These are phyloP conservation scores for Cylindrotheca fusiformis DNA, from an alignment of 108 stramenopile genomes.

Conservation along the genomic window DNA sequence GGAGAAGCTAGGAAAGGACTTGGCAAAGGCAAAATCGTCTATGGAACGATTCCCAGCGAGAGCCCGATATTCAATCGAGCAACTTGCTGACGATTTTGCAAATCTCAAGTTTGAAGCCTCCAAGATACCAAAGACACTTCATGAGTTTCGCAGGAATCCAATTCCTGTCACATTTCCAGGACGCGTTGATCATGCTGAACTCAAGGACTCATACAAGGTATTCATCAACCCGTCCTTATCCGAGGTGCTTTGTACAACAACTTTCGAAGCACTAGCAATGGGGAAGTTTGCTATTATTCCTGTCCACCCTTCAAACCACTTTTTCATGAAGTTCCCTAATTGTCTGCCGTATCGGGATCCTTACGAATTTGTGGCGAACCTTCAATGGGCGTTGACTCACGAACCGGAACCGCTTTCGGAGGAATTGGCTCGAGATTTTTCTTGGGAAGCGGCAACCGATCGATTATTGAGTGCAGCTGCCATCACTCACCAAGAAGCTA, in stretches of 20 bases:
- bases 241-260: constrained; percentile 85
- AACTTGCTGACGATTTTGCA: constrained; percentile 4
- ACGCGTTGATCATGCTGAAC: constrained; percentile 67
- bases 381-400: constrained; percentile 76
- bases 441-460: constrained; percentile 85
- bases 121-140: constrained; percentile 44
- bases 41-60: constrained; percentile 6
- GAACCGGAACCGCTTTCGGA: constrained; percentile 69
- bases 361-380: constrained; percentile 71
- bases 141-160: constrained; percentile 57
- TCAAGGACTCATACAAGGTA: constrained; percentile 50
- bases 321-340: constrained; percentile 75
- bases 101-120: constrained; percentile 10
- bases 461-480: constrained; percentile 63
- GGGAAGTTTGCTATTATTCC: constrained; percentile 82
- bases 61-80: constrained; percentile 1
- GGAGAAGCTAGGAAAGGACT: constrained; percentile 13
- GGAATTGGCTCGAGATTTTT: constrained; percentile 55
- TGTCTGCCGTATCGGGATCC: constrained; percentile 72
- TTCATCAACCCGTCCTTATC: constrained; percentile 84
- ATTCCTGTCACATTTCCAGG: constrained; percentile 75
- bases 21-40: constrained; percentile 12
- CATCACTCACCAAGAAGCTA: constrained; percentile 64
- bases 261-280: constrained; percentile 76
- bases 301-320: constrained; percentile 68